These are phyloP conservation scores for Polysphondylium violaceum DNA, from an alignment of 78 protist genomes.

Conservation along the genomic window DNA sequence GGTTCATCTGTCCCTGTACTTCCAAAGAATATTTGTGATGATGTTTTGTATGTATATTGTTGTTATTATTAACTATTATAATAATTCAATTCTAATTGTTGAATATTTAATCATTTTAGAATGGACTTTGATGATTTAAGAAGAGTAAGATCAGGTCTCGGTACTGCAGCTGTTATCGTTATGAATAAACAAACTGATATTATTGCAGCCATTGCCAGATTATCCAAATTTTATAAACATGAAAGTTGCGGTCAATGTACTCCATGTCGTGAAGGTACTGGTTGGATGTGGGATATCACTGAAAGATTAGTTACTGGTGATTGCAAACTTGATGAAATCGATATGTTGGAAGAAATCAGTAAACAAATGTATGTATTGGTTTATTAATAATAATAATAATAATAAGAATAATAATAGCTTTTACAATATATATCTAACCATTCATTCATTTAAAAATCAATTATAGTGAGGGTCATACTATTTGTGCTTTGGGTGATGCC, in stretches of 20 bases:
- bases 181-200: slow-evolving; percentile 95
- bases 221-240: slow-evolving; percentile 95
- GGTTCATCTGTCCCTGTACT: slow-evolving; percentile 98
- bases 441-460: too few relatives aligned
- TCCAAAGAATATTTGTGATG: slow-evolving; percentile 91
- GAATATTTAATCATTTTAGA: slow-evolving; percentile 5
- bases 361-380: too few relatives aligned
- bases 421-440: neutral
- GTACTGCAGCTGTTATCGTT: slow-evolving; percentile 99
- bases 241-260: slow-evolving; percentile 99
- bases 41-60: slow-evolving; percentile 86
- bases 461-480: slow-evolving; percentile 99
- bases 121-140: slow-evolving; percentile 98
- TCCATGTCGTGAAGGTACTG: slow-evolving; percentile 98
- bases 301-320: slow-evolving; percentile 94
- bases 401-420: too few relatives aligned
- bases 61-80: neutral
- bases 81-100: neutral
- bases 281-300: slow-evolving; percentile 88
- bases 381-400: too few relatives aligned
- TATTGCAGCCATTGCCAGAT: slow-evolving; percentile 92
- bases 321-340: slow-evolving; percentile 95
- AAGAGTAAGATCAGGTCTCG: slow-evolving; percentile 93
- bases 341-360: slow-evolving; percentile 92
- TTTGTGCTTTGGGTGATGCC: slow-evolving; percentile 99